Evolutionary conservation across 306 rosid genomes (phyloP), one percentile per base, ranked within the genome.

Genomic region (Bauhinia variegata): DNA sequence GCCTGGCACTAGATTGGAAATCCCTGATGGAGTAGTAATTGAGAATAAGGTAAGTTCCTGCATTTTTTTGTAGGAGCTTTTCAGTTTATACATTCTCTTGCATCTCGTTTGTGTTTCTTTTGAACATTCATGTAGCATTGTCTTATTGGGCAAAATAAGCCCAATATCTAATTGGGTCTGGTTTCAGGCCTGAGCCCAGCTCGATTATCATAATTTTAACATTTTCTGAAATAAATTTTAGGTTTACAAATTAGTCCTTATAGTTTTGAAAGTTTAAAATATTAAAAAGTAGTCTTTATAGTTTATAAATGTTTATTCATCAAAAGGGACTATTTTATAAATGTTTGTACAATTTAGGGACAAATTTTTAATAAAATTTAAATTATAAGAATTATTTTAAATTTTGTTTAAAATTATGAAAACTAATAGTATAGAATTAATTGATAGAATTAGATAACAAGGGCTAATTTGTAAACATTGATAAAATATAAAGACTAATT

Each of bases 1-100:
- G 63, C 83, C 96, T 4, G 91, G 84, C 33, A 53, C 66, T 70
- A 85, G 78, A 60, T 63, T 87, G 80, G 89, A 89, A 84, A 87
- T 89, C 61, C 89, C 96, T 0, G 88, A 83, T 54, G 88, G 91
- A 47, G 75, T 43, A 2, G 79, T 84, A 38, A 73, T 89, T 54
- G 87, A 81, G 60, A 85, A 85, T 67, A 75, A 85, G 96, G 96
- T 83, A 64, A 51, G 17, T 48, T 32, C 31, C 58, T 62, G 17
- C 11, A 28, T 32, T 28, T 41, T 60, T 9, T 6, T 1, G n/a
- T 55, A 12, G 54, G 75, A 44, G 34, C 42, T 62, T 68, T 55
- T 14, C 36, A 34, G 12, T 65, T 50, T 65, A 43, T 51, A 34
- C 59, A 8, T 59, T 13, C 11, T 15, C 8, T 4, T 4, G 36